Evolutionary conservation across 345 rosid genomes (phyloP), one percentile per base, ranked within the genome.

Genomic region (Passiflora organensis): DNA sequence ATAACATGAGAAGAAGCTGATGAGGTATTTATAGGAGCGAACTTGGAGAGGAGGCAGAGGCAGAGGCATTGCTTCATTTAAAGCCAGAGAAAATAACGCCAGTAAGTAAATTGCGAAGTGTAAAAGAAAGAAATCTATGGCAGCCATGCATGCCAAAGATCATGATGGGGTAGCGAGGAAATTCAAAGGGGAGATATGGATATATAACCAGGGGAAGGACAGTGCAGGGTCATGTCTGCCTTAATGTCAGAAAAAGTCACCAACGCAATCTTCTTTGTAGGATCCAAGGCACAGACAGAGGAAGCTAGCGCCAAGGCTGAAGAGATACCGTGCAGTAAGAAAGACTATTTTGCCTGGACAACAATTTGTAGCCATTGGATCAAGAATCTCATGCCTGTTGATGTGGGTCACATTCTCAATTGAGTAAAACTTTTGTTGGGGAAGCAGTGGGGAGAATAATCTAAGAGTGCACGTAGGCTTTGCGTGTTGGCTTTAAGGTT

Each of bases 401-500:
- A 59, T 42, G 43, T 41, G 68, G 62, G 56, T 41, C 48, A 37
- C 28, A 42, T 25, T 44, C 12, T 44, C 37, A 28, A 53, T 36
- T 13, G 59, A 39, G 43, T 8, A 41, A 15, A 16, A 41, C 14
- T 8, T 28, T 28, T 28, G 34, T 28, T 28, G 3, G 10, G 21
- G 19, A 0, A 62, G 53, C 10, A 47, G 55, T 36, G 43, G 53
- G 13, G 53, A 61, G 76, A 77, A 74, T 74, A 72, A 80, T 53
- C 72, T 23, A 55, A 48, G 56, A 60, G 66, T 38, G 66, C 53
- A 67, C 62, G 78, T 72, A 70, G 82, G 60, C 70, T 73, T 82
- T 82, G 87, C 88, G 93, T 85, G 86, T 80, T 80, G 65, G 58
- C 38, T 20, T 42, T 46, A 55, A 59, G 66, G 78, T 59, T 69